Conservation (phyloP, 805 yeast genomes). For the Vanderwaltozyma tropicalis region DNA sequence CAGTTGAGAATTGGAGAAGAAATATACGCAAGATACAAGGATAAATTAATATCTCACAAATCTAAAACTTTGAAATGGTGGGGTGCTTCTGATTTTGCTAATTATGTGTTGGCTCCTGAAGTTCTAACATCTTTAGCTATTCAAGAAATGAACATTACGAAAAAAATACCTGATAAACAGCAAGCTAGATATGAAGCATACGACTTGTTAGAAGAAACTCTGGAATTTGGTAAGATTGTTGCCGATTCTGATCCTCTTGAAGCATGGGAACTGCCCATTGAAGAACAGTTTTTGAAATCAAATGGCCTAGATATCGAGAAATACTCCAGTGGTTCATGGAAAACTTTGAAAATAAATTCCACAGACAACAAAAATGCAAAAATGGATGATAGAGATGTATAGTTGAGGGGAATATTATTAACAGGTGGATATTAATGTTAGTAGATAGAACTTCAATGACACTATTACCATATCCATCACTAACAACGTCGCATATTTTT, state of each 20-base stretch:
- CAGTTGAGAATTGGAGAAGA: slow-evolving; percentile 40
- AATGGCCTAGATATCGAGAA: no score
- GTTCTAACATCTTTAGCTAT: slow-evolving; percentile 41
- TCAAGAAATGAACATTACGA: slow-evolving; percentile 31
- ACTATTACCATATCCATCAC: no score
- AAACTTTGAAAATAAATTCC: no score
- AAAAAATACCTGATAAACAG: not conserved
- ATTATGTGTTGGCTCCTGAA: slow-evolving; percentile 56
- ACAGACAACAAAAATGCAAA: no score
- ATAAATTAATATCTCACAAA: slow-evolving; percentile 24
- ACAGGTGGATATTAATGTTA: no score
- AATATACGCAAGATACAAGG: slow-evolving; percentile 29
- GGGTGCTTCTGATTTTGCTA: slow-evolving; percentile 45
- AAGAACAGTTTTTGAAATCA: slow-evolving; percentile 4
- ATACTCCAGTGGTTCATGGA: no score
- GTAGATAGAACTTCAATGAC: no score
- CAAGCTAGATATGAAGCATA: slow-evolving; percentile 3
- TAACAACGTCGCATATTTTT: no score
- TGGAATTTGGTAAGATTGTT: slow-evolving; percentile 36
- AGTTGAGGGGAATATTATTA: no score
- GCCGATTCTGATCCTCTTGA: slow-evolving; percentile 24
- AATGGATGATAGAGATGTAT: no score
- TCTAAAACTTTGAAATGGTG: slow-evolving; percentile 48
- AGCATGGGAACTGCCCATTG: slow-evolving; percentile 16
- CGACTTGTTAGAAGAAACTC: not conserved